phyloP scores from a whole-genome alignment of 495 filamentous ascomycete species.

The Penicillium taxi region DNA sequence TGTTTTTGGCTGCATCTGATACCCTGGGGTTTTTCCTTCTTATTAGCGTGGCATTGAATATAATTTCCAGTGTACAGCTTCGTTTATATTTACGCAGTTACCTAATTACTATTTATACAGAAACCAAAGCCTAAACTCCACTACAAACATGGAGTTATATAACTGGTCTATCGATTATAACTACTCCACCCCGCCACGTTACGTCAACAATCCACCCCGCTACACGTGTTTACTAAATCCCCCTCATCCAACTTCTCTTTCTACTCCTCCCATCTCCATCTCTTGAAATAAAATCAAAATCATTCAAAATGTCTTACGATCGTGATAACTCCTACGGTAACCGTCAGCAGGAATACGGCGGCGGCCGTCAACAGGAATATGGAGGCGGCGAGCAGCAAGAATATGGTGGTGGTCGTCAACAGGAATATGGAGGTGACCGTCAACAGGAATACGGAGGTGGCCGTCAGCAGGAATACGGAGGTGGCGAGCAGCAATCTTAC shows the following conservation, averaged over 20 bases:
- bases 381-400: constrained; percentile 1
- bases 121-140: too few species aligned
- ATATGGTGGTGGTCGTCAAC: not conserved
- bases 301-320: constrained; percentile 8
- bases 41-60: too few species aligned
- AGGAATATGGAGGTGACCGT: constrained; percentile 4
- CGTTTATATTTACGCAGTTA: too few species aligned
- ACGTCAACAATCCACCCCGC: constrained; percentile 6
- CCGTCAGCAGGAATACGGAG: constrained; percentile 6
- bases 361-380: constrained; percentile 6
- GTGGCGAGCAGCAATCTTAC: too few species aligned
- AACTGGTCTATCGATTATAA: too few species aligned
- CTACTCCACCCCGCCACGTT: constrained; percentile 6
- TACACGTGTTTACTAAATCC: not conserved
- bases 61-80: too few species aligned
- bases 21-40: constrained; percentile 20
- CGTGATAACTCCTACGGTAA: constrained; percentile 4
- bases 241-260: not conserved
- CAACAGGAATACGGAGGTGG: constrained; percentile 7
- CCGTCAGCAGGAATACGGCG: not conserved
- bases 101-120: too few species aligned
- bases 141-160: too few species aligned
- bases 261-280: not conserved
- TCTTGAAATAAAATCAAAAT: not conserved
- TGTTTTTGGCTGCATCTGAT: constrained; percentile 17